Conservation (phyloP, 352 stramenopile genomes). For the Globisporangium parvum region DNA sequence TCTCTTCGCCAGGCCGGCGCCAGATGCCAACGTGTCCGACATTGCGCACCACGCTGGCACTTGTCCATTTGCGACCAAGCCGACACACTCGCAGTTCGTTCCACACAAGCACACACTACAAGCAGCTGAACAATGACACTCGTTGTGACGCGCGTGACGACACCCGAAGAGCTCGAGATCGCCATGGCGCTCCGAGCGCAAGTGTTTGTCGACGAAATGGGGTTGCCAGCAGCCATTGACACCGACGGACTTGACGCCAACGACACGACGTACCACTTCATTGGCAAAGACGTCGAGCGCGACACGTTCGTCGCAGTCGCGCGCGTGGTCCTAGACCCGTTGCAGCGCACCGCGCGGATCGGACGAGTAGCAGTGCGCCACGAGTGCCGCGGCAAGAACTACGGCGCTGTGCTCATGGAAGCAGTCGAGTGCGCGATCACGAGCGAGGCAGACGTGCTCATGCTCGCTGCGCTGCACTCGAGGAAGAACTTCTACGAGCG, state of each 20-base stretch:
- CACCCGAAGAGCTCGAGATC: slow-evolving; percentile 28
- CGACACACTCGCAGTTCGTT: background rate
- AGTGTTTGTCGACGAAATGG: slow-evolving; percentile 54
- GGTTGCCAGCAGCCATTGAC: slow-evolving; percentile 30
- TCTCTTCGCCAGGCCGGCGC: too few relatives aligned
- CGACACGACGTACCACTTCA: slow-evolving; percentile 39
- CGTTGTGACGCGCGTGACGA: slow-evolving; percentile 33
- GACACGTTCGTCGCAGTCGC: background rate
- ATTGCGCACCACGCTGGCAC: too few relatives aligned
- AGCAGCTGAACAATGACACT: slow-evolving; percentile 20
- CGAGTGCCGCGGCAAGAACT: background rate
- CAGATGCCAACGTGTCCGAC: too few relatives aligned
- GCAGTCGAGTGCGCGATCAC: background rate
- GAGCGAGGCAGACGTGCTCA: too few relatives aligned
- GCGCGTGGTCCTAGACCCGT: background rate
- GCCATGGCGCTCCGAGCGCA: slow-evolving; percentile 35
- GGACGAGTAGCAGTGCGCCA: background rate
- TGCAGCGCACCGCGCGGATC: background rate
- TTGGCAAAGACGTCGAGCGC: slow-evolving; percentile 15
- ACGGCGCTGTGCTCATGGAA: background rate
- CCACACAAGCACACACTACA: background rate
- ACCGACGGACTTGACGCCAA: slow-evolving; percentile 39
- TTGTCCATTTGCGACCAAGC: too few relatives aligned
- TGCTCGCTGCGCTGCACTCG: too few relatives aligned
- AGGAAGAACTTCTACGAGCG: too few relatives aligned